Percentiles rank a stretch among this genome's conserved stretches.
Conservation (phyloP, 1,139 yeast genomes). For the Debaryomycetaceae sp. region DNA sequence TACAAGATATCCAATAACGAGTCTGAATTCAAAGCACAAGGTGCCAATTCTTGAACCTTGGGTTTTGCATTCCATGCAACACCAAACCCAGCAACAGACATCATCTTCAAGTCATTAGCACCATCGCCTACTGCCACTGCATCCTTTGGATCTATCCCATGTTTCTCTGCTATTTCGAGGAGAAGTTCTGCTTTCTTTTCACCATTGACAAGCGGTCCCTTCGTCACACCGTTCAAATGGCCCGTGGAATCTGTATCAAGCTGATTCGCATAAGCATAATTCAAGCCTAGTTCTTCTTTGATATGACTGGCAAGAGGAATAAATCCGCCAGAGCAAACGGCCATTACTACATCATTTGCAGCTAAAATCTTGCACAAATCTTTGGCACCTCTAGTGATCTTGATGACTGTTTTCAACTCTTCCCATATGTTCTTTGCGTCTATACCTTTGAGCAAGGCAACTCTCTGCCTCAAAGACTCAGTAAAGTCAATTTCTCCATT, state of each 20-base stretch:
- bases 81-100: conserved; percentile 90
- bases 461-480: conserved; percentile 75
- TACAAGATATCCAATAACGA: conserved; percentile 72
- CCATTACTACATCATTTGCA: conserved; percentile 62
- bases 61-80: conserved; percentile 98
- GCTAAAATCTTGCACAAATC: conserved; percentile 66
- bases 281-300: conserved; percentile 64
- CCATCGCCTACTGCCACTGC: conserved; percentile 96
- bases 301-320: conserved; percentile 81
- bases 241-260: conserved; percentile 55
- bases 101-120: conserved; percentile 92
- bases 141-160: conserved; percentile 51
- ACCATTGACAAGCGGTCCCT: conserved; percentile 85
- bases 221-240: conserved; percentile 49
- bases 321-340: conserved; percentile 94
- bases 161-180: conserved; percentile 61
- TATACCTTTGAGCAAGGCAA: conserved; percentile 74
- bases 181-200: conserved; percentile 74
- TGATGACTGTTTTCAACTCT: conserved; percentile 64
- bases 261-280: conserved; percentile 86
- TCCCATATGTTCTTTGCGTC: conserved; percentile 73
- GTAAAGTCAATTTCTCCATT: conserved; percentile 93
- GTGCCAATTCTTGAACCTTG: conserved; percentile 78
- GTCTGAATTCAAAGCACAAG: conserved; percentile 71
- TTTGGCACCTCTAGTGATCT: conserved; percentile 78